These are phyloP conservation scores for Acanthochlamys bracteata DNA, from an alignment of 106 monocot genomes.

Conservation along the genomic window DNA sequence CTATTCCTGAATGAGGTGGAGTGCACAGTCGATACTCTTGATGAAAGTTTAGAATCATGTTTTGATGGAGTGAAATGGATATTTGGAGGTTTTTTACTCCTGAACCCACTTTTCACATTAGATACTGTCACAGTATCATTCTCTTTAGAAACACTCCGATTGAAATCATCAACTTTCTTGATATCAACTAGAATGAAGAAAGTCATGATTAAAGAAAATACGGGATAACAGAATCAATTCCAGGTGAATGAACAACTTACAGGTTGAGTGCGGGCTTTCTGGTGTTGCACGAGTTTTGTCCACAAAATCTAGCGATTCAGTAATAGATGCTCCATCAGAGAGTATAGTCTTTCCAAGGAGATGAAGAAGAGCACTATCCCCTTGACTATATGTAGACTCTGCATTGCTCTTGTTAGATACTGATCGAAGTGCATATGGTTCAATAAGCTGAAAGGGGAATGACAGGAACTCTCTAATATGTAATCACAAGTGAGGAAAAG, in stretches of 20 bases:
- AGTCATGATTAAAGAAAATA: constrained; percentile 1
- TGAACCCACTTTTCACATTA: constrained; percentile 16
- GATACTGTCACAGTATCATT: constrained; percentile 12
- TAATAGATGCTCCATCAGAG: constrained; percentile 8
- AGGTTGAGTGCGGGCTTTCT: constrained; percentile 8
- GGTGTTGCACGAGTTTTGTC: constrained; percentile 29
- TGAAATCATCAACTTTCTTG: constrained; percentile 31
- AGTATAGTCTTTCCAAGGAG: constrained; percentile 14
- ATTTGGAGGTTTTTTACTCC: constrained; percentile 18
- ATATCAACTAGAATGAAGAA: constrained; percentile 1
- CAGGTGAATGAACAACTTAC: constrained; percentile 24
- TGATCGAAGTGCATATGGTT: constrained; percentile 54
- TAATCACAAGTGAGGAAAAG: not conserved
- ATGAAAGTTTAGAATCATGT: constrained; percentile 27
- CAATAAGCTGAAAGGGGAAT: constrained; percentile 52
- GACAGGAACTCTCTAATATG: not conserved
- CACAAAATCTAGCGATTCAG: constrained; percentile 21
- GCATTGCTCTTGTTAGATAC: constrained; percentile 23
- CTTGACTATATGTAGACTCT: constrained; percentile 22
- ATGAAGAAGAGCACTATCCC: constrained; percentile 21
- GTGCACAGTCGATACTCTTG: constrained; percentile 28
- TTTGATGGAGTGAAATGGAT: constrained; percentile 11
- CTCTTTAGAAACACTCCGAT: constrained; percentile 17
- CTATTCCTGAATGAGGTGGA: constrained; percentile 17
- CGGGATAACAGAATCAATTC: not conserved